These are phyloP conservation scores for Trametes villosa DNA, from an alignment of 768 basidiomycete genomes.

Conservation along the genomic window DNA sequence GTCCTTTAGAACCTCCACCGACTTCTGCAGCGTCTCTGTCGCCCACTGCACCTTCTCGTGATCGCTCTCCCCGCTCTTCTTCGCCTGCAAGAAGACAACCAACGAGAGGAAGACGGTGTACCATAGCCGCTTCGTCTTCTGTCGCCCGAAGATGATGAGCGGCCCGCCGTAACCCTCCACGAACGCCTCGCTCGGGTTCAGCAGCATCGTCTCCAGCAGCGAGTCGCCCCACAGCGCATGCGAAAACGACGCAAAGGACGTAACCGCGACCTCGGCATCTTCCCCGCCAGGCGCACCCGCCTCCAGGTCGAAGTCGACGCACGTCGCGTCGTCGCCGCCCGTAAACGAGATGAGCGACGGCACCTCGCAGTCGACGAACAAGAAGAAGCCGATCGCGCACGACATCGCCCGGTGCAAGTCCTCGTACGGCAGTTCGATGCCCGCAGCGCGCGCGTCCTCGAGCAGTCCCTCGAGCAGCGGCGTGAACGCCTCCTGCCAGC, in stretches of 20 bases:
- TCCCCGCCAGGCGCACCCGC: conserved; percentile 19
- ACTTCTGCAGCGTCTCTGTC: conserved; percentile 40
- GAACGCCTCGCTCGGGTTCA: conserved; percentile 54
- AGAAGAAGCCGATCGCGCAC: conserved; percentile 73
- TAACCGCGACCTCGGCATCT: conserved; percentile 44
- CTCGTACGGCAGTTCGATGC: conserved; percentile 28
- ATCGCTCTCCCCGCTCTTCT: conserved; percentile 37
- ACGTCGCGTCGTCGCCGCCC: conserved; percentile 60
- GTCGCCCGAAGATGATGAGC: conserved; percentile 61
- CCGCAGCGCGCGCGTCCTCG: conserved; percentile 42
- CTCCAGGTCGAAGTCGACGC: conserved; percentile 45
- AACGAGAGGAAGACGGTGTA: conserved; percentile 69
- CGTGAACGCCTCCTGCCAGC: conserved; percentile 80
- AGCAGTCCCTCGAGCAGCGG: conserved; percentile 59
- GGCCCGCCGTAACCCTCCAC: conserved; percentile 65
- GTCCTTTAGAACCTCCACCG: conserved; percentile 49
- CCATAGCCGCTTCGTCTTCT: conserved; percentile 79
- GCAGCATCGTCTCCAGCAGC: conserved; percentile 68
- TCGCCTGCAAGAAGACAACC: conserved; percentile 51
- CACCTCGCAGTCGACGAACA: conserved; percentile 79
- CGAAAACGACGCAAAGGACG: conserved; percentile 41
- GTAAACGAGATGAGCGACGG: conserved; percentile 71
- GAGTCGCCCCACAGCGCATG: conserved; percentile 80
- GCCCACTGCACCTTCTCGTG: conserved; percentile 34
- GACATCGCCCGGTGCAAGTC: conserved; percentile 50